phyloP scores from a whole-genome alignment of 192 early-diverging fungal species.

The Gryganskiella cystojenkinii region DNA sequence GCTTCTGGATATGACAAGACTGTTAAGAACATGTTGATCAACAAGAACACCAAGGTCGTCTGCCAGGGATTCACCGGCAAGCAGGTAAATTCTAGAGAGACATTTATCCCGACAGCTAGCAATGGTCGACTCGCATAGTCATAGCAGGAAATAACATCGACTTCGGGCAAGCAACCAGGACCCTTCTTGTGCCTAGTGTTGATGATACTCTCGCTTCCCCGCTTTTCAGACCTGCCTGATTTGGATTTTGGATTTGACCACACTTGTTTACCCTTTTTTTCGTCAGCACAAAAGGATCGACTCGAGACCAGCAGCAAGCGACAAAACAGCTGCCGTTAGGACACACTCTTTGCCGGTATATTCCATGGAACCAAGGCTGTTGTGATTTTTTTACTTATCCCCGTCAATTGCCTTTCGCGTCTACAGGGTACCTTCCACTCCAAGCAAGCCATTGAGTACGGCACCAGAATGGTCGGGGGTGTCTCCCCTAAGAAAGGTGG shows the following conservation, averaged over 20 bases:
- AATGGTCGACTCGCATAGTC: too few species aligned
- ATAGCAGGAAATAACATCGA: too few species aligned
- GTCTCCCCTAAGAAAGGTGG: slow-evolving; percentile 98
- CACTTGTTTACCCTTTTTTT: background rate
- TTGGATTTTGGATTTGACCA: background rate
- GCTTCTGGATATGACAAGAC: slow-evolving; percentile 84
- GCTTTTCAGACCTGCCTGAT: background rate
- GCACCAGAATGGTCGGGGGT: slow-evolving; percentile 99
- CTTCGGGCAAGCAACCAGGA: too few species aligned
- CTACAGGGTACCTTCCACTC: slow-evolving; percentile 99
- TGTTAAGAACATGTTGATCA: slow-evolving; percentile 92
- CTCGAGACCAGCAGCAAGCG: too few species aligned
- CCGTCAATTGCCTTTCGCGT: too few species aligned
- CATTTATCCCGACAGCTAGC: too few species aligned
- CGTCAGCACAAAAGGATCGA: too few species aligned
- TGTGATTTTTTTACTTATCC: too few species aligned
- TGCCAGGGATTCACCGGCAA: slow-evolving; percentile 99
- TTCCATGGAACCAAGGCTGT: too few species aligned
- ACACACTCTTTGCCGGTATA: too few species aligned
- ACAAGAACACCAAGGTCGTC: slow-evolving; percentile 97
- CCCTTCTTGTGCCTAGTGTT: too few species aligned
- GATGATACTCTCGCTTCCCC: background rate
- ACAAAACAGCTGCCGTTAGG: too few species aligned
- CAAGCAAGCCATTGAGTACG: slow-evolving; percentile 98
- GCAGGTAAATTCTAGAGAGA: slow-evolving; percentile 91